Conservation (phyloP, 352 stramenopile genomes). For the Pythium brachiatum region DNA sequence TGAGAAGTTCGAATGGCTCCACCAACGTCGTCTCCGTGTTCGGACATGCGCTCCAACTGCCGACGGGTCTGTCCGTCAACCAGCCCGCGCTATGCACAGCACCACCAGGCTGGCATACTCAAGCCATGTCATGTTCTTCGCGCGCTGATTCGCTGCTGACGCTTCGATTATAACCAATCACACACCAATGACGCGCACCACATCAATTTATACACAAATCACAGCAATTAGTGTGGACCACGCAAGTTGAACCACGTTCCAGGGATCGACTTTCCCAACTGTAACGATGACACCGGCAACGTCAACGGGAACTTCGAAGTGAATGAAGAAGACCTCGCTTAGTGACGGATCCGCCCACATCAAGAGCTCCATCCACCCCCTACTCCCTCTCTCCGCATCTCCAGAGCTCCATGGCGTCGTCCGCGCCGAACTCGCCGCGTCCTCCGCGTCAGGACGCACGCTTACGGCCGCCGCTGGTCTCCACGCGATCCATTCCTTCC, state of each 20-base stretch:
- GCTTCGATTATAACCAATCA: slow-evolving; percentile 13
- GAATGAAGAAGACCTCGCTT: background rate
- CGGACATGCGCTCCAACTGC: too few relatives aligned
- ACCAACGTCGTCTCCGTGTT: too few relatives aligned
- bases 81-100: slow-evolving; percentile 4
- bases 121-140: slow-evolving; percentile 5
- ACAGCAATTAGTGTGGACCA: background rate
- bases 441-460: background rate
- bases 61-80: too few relatives aligned
- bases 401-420: slow-evolving; percentile 12
- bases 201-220: background rate
- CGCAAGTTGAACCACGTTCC: slow-evolving; percentile 7
- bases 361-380: background rate
- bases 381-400: background rate
- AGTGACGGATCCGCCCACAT: background rate
- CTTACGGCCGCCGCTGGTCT: slow-evolving; percentile 11
- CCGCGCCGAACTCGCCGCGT: background rate
- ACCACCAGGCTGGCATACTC: background rate
- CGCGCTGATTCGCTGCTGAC: background rate
- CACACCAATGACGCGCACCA: background rate
- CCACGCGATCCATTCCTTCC: slow-evolving; percentile 11
- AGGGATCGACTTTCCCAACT: slow-evolving; percentile 18
- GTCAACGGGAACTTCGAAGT: slow-evolving; percentile 17
- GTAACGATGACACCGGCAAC: slow-evolving; percentile 26
- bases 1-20: too few relatives aligned